These are phyloP conservation scores for Eremothecium coryli DNA, from an alignment of 1,139 yeast genomes.

Conservation along the genomic window DNA sequence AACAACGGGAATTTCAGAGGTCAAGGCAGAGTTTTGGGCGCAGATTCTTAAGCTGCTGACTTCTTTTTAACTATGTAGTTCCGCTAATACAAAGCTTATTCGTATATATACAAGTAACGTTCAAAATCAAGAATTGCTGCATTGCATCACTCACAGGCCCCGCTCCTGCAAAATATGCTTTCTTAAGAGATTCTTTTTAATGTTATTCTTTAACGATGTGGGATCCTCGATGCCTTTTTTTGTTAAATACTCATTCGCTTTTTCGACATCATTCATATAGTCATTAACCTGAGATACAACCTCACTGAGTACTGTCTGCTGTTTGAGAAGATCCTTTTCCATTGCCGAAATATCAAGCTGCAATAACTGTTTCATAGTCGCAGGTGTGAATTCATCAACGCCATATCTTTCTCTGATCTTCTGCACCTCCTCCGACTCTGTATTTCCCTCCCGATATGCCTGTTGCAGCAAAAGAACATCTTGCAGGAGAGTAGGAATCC, in stretches of 20 bases:
- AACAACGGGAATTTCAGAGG: constrained; percentile 18
- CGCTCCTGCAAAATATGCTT: constrained; percentile 34
- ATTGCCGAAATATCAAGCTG: constrained; percentile 35
- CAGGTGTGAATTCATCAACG: constrained; percentile 54
- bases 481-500: constrained; percentile 21
- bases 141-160: background rate
- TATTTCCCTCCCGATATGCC: constrained; percentile 25
- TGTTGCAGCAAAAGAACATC: constrained; percentile 29
- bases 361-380: constrained; percentile 30
- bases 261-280: constrained; percentile 31
- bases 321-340: constrained; percentile 27
- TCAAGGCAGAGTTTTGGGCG: constrained; percentile 12
- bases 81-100: too few species aligned
- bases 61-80: too few species aligned
- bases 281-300: constrained; percentile 32
- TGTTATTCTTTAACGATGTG: constrained; percentile 35
- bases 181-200: constrained; percentile 45
- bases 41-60: background rate
- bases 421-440: constrained; percentile 35
- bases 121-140: too few species aligned
- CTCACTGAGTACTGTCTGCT: constrained; percentile 26
- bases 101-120: constrained; percentile 1
- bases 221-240: constrained; percentile 29
- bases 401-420: constrained; percentile 44
- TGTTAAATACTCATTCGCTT: constrained; percentile 28